phyloP scores from a whole-genome alignment of 305 asterid genomes.

The Fraxinus angustifolia region DNA sequence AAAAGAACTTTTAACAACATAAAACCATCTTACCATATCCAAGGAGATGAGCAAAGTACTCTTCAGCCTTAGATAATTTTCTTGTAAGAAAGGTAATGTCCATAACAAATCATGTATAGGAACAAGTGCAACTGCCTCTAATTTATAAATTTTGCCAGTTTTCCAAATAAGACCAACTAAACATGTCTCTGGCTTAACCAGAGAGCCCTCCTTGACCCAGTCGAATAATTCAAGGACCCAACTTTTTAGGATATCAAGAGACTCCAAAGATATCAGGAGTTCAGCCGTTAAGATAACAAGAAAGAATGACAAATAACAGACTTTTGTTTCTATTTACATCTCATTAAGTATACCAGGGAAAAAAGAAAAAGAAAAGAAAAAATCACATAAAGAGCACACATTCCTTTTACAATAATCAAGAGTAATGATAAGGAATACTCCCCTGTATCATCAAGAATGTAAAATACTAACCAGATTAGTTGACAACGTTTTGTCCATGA shows the following conservation, averaged over 20 bases:
- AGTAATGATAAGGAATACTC: neutral
- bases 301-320: neutral
- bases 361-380: neutral
- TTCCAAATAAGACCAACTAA: constrained; percentile 64
- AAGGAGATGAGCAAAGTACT: constrained; percentile 81
- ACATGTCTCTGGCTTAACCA: constrained; percentile 43
- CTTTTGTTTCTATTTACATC: constrained; percentile 1
- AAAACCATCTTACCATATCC: constrained; percentile 67
- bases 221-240: constrained; percentile 79
- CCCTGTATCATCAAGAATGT: neutral
- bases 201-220: constrained; percentile 56
- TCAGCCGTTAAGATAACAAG: constrained; percentile 22
- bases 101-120: constrained; percentile 79
- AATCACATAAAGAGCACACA: neutral
- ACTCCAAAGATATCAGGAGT: constrained; percentile 50
- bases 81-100: constrained; percentile 75
- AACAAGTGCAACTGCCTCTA: constrained; percentile 83
- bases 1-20: constrained; percentile 14
- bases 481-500: neutral
- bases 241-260: constrained; percentile 72
- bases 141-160: constrained; percentile 71
- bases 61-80: constrained; percentile 77
- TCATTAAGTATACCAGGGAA: neutral
- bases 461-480: neutral
- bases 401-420: neutral